These are phyloP conservation scores for Zygoascus ofunaensis DNA, from an alignment of 805 yeast species.

Conservation along the genomic window DNA sequence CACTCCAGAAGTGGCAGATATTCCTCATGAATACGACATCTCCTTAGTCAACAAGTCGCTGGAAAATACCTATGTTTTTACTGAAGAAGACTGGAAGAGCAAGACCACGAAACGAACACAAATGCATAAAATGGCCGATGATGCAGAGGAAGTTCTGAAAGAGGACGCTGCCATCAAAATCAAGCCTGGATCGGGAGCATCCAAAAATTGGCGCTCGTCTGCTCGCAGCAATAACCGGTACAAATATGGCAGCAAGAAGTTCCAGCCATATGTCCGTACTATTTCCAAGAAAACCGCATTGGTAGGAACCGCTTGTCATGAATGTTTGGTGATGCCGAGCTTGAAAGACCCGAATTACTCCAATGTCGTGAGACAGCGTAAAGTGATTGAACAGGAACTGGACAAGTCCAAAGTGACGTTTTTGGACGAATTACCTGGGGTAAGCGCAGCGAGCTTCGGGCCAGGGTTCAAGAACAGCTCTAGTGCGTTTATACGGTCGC, in stretches of 20 bases:
- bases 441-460: slow-evolving; percentile 76
- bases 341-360: slow-evolving; percentile 61
- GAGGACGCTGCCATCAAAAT: not conserved
- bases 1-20: slow-evolving; percentile 36
- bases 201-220: not conserved
- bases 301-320: slow-evolving; percentile 83
- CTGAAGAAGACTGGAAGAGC: slow-evolving; percentile 61
- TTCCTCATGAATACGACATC: slow-evolving; percentile 82
- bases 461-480: slow-evolving; percentile 63
- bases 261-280: slow-evolving; percentile 75
- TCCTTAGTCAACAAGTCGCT: slow-evolving; percentile 71
- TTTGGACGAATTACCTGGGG: slow-evolving; percentile 75
- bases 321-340: slow-evolving; percentile 80
- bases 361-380: slow-evolving; percentile 50
- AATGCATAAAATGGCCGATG: slow-evolving; percentile 5
- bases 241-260: slow-evolving; percentile 28
- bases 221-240: not conserved
- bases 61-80: slow-evolving; percentile 75
- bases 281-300: slow-evolving; percentile 82
- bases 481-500: slow-evolving; percentile 52
- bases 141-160: not conserved
- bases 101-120: slow-evolving; percentile 30
- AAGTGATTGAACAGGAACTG: slow-evolving; percentile 32
- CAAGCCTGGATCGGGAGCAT: not conserved
- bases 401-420: slow-evolving; percentile 58